phyloP scores from a whole-genome alignment of 192 early-diverging fungal species.

The Coemansia nantahalensis region DNA sequence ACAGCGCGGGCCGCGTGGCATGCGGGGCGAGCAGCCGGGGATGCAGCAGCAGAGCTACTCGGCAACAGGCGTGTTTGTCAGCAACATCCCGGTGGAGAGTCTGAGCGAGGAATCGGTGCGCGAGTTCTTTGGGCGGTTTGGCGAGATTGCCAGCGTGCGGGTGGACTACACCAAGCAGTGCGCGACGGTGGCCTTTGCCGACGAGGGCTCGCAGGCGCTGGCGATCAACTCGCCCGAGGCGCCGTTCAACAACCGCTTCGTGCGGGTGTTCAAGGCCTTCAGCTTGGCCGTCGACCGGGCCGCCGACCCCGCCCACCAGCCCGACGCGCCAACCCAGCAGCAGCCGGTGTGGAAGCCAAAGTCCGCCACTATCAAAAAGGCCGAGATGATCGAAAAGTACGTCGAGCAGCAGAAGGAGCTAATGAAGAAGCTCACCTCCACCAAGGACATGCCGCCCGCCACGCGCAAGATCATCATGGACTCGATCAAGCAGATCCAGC shows the following conservation, averaged over 20 bases:
- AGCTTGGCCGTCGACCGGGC: background rate
- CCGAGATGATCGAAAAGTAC: constrained; percentile 46
- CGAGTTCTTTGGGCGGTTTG: constrained; percentile 36
- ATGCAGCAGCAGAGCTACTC: constrained; percentile 9
- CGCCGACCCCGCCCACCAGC: too few relatives aligned
- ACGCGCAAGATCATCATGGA: constrained; percentile 53
- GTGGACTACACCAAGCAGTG: constrained; percentile 24
- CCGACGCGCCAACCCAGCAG: too few relatives aligned
- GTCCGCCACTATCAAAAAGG: constrained; percentile 44
- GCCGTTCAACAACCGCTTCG: constrained; percentile 48
- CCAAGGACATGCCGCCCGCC: constrained; percentile 36
- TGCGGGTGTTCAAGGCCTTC: constrained; percentile 24
- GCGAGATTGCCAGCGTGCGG: constrained; percentile 16
- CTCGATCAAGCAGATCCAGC: constrained; percentile 49
- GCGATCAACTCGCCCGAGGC: constrained; percentile 41
- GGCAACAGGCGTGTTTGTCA: constrained; percentile 30
- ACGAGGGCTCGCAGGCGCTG: constrained; percentile 14
- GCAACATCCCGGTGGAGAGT: constrained; percentile 30
- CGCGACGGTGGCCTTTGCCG: constrained; percentile 23
- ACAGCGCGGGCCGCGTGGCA: too few relatives aligned
- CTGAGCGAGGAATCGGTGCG: constrained; percentile 19
- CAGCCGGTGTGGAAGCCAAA: constrained; percentile 40
- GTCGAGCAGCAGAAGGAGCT: constrained; percentile 51
- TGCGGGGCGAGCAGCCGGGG: too few relatives aligned
- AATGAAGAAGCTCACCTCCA: constrained; percentile 40